Base-by-base conservation (phyloP, 2,329 filamentous ascomycete genomes). In the Fusarium avenaceum region DNA sequence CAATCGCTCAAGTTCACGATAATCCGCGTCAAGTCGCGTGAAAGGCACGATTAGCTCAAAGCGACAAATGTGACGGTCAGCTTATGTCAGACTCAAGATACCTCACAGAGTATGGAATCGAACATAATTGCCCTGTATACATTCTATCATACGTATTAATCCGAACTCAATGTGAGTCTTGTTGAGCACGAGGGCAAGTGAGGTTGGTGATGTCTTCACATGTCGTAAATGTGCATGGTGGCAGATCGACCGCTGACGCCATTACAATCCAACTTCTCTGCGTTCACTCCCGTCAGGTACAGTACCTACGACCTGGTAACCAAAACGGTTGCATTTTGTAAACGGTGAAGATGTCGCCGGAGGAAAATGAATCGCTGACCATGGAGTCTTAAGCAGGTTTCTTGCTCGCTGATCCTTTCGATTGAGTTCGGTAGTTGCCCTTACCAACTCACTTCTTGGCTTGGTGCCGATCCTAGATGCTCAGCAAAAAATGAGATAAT, bases 371-470 rank as follows among this genome's bases (percentile, higher is more conserved):
- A 32, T 52, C 52, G 59, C 30, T 47, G 52, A 64, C 58, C 52
- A 11, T 35, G n/a, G 20, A 24, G 7, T 10, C 33, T 45, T 39
- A 2, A 20, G 13, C 48, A 46, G 10, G 48, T 38, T 38, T n/a
- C 15, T 38, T 33, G 30, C 11, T 19, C 19, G 19, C 11, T 5
- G 45, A 46, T 57, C 58, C 40, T 22, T 24, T 33, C 30, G 47
- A 44, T 51, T 46, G 28, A 63, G 51, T 63, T 58, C 51, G 58
- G 58, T 33, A 63, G 22, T 63, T 50, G 22, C n/a, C 35, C 39
- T 49, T 30, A 22, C 28, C 24, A 6, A 19, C 19, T 19, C 19
- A 19, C 19, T 19, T 19, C 19, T 19, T 19, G 19, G 19, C 19
- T 19, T 19, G 19, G 19, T 19, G 19, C 19, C 19, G 19, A 19